phyloP scores from a whole-genome alignment of 179 eudicot species.

The Amaranthus tricolor region DNA sequence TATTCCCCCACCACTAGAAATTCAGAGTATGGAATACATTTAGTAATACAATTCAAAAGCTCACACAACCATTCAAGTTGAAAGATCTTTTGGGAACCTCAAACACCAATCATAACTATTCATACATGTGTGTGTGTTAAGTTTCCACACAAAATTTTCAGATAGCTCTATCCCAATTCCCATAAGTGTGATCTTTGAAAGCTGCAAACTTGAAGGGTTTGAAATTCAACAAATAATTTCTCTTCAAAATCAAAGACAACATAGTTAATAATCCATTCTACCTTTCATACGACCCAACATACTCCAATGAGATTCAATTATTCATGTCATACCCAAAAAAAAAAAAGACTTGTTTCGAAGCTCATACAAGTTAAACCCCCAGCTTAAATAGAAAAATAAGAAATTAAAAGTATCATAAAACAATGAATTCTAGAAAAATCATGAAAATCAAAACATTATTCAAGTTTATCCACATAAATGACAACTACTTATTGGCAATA shows the following conservation, averaged over 20 bases:
- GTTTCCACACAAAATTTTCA: too few relatives aligned
- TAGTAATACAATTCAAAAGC: too few relatives aligned
- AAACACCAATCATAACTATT: not conserved
- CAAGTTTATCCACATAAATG: not conserved
- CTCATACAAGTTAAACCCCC: not conserved
- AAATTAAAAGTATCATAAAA: not conserved
- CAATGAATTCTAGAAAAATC: not conserved
- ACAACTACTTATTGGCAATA: too few relatives aligned
- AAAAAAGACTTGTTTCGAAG: not conserved
- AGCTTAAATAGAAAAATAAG: not conserved
- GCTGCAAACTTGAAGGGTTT: not conserved
- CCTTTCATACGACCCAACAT: not conserved
- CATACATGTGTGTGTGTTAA: too few relatives aligned
- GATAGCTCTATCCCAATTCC: not conserved
- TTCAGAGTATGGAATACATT: too few relatives aligned
- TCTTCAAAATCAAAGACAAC: not conserved
- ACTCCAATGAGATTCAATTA: too few relatives aligned
- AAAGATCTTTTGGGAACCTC: too few relatives aligned
- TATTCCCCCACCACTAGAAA: too few relatives aligned
- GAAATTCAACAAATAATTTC: not conserved
- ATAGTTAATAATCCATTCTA: not conserved
- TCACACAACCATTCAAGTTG: too few relatives aligned
- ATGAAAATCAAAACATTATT: not conserved
- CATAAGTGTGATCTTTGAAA: not conserved
- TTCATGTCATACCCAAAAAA: too few relatives aligned